Evolutionary conservation across 371 early-diverging fungal species (phyloP), one percentile per base, ranked within the genome.

Genomic region (Saksenaea oblongispora): DNA sequence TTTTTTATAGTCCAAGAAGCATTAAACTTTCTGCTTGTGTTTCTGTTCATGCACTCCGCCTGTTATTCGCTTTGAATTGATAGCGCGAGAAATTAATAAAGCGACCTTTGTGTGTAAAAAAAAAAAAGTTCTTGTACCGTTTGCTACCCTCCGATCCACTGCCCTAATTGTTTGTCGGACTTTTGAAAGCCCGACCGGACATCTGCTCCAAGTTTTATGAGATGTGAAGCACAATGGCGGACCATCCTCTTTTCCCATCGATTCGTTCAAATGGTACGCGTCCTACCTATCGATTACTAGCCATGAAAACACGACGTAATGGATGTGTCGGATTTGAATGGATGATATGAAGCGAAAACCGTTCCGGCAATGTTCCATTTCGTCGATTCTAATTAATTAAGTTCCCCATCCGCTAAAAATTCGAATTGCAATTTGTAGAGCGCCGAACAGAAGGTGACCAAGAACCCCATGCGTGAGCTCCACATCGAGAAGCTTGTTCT

Each of bases 401-500:
- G 31, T 2, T n/a, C n/a, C 31, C 31, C 55, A 55, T 27, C 17
- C 55, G 28, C 10, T 18, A 17, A 17, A 17, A 10, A 26, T 53
- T 7, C 31, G 31, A 2, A 31, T 31, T 31, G 31, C 2, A 56
- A n/a, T 35, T 57, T 57, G 24, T 54, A 66, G 67, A 66, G 67
- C 70, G 79, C 80, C 66, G 78, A 78, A 78, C 67, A 70, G 60
- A 70, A 70, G 58, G 69, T 82, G 65, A 80, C 84, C 75, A 71
- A 76, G 66, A 97, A 98, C 90, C 87, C 89, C 75, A 97, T 97
- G 97, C 86, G 91, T 71, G 92, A 93, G 79, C 92, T 98, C 72
- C 87, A 87, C 75, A 93, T 98, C 71, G 93, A 96, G 86, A 99
- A 99, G 89, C 93, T 99, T 74, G 95, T 95, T 82, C 92, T 99